These are phyloP conservation scores for Suaeda aralocaspica DNA, from an alignment of 148 eudicot species.

Conservation along the genomic window DNA sequence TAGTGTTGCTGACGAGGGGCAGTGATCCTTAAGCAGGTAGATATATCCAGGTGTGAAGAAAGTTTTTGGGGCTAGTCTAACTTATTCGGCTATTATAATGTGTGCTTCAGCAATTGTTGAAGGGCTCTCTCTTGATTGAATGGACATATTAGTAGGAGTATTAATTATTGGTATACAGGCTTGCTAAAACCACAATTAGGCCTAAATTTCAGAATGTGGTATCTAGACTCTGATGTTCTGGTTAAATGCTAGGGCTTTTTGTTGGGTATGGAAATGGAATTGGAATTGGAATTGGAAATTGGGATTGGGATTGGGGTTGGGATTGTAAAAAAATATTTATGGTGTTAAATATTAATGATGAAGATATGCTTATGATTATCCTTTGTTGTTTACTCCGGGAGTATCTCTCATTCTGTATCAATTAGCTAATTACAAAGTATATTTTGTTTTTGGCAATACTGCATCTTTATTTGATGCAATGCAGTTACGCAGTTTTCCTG, in stretches of 20 bases:
- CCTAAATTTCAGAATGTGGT: constrained; percentile 13
- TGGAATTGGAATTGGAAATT: too few relatives aligned
- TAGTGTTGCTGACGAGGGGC: constrained; percentile 25
- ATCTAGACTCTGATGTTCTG: constrained; percentile 14
- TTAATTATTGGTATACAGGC: constrained; percentile 20
- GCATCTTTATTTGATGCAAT: too few relatives aligned
- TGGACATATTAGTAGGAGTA: constrained; percentile 10
- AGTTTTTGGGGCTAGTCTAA: constrained; percentile 26
- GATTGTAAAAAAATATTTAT: not conserved
- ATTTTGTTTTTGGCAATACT: too few relatives aligned
- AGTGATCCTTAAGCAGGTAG: constrained; percentile 11
- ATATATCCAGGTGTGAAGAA: constrained; percentile 10
- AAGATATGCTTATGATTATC: not conserved
- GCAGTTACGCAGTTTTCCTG: too few relatives aligned
- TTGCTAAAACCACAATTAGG: constrained; percentile 2
- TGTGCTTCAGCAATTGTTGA: too few relatives aligned
- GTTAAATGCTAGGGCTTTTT: not conserved
- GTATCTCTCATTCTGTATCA: too few relatives aligned
- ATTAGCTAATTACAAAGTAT: too few relatives aligned
- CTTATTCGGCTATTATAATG: constrained; percentile 5
- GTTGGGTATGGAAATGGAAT: constrained; percentile 3
- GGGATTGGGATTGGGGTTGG: constrained; percentile 4
- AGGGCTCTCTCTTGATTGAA: constrained; percentile 11
- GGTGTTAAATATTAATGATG: constrained; percentile 15
- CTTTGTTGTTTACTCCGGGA: too few relatives aligned